Conservation (phyloP, 345 rosid species). For the Arabidopsis arenosa region DNA sequence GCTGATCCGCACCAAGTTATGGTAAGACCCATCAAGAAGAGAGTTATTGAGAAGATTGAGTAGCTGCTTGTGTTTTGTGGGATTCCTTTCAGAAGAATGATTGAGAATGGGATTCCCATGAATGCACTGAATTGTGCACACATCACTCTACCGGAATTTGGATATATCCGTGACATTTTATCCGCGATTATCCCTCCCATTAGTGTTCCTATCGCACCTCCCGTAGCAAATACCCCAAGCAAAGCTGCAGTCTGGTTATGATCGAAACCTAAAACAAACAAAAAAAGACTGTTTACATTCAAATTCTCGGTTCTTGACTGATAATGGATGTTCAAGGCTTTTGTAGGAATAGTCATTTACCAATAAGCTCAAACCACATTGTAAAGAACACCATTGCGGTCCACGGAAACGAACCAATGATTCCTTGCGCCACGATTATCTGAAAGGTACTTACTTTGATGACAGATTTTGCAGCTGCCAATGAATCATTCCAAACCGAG, state of each 20-base stretch:
- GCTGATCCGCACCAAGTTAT: slow-evolving; percentile 96
- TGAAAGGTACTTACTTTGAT: slow-evolving; percentile 83
- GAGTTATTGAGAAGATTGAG: slow-evolving; percentile 60
- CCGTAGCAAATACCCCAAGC: slow-evolving; percentile 75
- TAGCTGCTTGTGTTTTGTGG: slow-evolving; percentile 77
- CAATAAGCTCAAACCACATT: slow-evolving; percentile 96
- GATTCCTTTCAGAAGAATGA: slow-evolving; percentile 70
- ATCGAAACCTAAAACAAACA: slow-evolving; percentile 62
- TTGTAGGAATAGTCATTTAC: slow-evolving; percentile 47
- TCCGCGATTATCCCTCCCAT: slow-evolving; percentile 84
- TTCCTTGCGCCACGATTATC: slow-evolving; percentile 86
- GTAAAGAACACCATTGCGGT: slow-evolving; percentile 97
- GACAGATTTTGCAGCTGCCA: slow-evolving; percentile 72
- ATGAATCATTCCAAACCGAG: slow-evolving; percentile 78
- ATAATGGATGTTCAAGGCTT: slow-evolving; percentile 3
- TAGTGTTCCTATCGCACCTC: slow-evolving; percentile 78
- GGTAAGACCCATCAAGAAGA: slow-evolving; percentile 81
- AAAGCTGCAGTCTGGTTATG: slow-evolving; percentile 81
- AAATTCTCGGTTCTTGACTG: not conserved
- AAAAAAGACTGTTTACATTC: not conserved
- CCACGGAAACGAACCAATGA: slow-evolving; percentile 91
- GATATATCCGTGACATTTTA: slow-evolving; percentile 59
- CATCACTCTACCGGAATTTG: slow-evolving; percentile 81
- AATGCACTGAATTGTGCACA: slow-evolving; percentile 96
- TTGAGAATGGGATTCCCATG: slow-evolving; percentile 96